Evolutionary conservation across 2,329 filamentous ascomycete species (phyloP).

Genomic region (Madurella mycetomatis): DNA sequence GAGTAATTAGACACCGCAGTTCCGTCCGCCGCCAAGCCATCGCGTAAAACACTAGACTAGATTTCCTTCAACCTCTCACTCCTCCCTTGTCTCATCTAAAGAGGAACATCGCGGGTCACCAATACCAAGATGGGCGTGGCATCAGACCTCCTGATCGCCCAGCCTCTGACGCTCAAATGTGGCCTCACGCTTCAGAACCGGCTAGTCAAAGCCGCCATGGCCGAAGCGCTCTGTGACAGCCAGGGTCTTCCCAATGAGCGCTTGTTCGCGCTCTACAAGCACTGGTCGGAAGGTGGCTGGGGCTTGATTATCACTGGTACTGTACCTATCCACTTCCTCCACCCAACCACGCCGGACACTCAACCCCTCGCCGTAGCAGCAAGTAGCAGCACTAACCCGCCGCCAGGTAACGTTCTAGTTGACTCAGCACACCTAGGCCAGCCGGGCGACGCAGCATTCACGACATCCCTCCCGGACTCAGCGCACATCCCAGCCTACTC

Average conservation of each 20-base stretch:
- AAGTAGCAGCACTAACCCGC: not conserved
- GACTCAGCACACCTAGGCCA: constrained; percentile 36
- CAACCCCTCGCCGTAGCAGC: too few species aligned
- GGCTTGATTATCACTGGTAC: constrained; percentile 46
- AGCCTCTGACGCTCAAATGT: constrained; percentile 48
- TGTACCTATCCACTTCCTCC: not conserved
- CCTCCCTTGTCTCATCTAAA: too few species aligned
- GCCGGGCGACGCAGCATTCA: constrained; percentile 33
- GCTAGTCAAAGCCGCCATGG: constrained; percentile 48
- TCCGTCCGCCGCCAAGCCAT: too few species aligned
- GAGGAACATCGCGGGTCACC: not conserved
- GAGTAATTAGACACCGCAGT: too few species aligned
- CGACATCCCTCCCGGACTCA: constrained; percentile 27
- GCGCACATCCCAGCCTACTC: constrained; percentile 36
- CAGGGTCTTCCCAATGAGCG: constrained; percentile 41
- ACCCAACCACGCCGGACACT: not conserved
- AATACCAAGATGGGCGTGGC: constrained; percentile 3
- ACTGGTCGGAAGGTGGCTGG: constrained; percentile 53
- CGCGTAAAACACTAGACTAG: too few species aligned
- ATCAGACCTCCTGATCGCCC: constrained; percentile 27
- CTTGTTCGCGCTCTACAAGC: constrained; percentile 43
- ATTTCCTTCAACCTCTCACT: too few species aligned
- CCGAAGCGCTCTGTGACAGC: constrained; percentile 39
- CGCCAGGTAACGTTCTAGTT: constrained; percentile 42
- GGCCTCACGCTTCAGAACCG: constrained; percentile 54